Conservation (phyloP, 305 asterid species). For the Solanum hybrid region DNA sequence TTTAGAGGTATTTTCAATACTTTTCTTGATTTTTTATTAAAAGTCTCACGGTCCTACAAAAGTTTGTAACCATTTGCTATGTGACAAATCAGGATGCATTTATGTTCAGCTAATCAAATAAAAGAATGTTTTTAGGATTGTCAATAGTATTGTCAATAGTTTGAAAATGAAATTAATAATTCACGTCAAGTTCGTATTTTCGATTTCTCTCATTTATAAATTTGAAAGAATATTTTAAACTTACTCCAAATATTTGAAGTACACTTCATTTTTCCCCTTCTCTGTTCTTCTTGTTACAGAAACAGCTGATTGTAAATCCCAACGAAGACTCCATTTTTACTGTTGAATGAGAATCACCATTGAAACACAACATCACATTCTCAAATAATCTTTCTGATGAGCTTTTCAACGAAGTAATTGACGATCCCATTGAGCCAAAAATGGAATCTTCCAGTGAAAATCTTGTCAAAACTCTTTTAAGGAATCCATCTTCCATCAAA, state of each 20-base stretch:
- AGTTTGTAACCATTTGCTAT: not conserved
- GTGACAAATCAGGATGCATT: not conserved
- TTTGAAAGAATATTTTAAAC: not conserved
- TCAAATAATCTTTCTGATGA: not conserved
- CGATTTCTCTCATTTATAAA: not conserved
- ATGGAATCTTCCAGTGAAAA: not conserved
- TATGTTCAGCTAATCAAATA: not conserved
- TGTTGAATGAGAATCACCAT: not conserved
- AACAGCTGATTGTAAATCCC: not conserved
- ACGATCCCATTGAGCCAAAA: not conserved
- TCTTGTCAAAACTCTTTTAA: conserved; percentile 21
- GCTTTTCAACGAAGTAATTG: not conserved
- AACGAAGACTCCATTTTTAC: not conserved
- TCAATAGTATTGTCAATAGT: accelerated
- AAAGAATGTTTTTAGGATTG: accelerated
- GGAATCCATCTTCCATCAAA: conserved; percentile 41
- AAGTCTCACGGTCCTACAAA: not conserved
- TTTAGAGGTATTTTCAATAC: not conserved
- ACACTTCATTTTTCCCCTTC: not conserved
- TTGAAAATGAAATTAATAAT: not conserved
- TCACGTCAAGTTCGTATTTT: not conserved
- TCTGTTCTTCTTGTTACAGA: not conserved
- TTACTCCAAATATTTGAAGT: not conserved
- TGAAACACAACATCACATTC: not conserved
- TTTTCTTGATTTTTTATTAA: not conserved